A percentile compares a stretch with the other conserved stretches of the same genome.
phyloP scores from a whole-genome alignment of 805 yeast genomes.

The Blastobotrys attinorum region DNA sequence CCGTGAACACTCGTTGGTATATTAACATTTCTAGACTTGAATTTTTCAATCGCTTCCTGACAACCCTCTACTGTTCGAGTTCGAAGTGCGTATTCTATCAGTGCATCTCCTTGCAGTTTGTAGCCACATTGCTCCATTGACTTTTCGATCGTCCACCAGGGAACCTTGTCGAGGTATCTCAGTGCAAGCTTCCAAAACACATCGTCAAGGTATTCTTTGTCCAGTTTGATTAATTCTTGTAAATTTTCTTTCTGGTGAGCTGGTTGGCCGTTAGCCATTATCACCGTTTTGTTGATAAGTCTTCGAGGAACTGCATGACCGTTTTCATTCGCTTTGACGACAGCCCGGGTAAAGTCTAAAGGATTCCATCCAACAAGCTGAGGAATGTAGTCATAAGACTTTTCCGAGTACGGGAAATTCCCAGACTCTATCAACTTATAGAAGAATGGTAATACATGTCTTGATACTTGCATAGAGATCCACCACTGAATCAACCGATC shows the following conservation, averaged over 20 bases:
- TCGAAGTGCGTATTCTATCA: background rate
- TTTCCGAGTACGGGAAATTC: background rate
- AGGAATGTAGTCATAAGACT: background rate
- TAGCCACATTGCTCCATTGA: background rate
- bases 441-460: background rate
- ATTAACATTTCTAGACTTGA: background rate
- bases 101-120: background rate
- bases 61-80: background rate
- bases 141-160: background rate
- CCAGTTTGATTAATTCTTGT: background rate
- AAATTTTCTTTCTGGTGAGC: background rate
- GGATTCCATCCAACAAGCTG: background rate
- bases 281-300: background rate
- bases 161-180: background rate
- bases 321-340: background rate
- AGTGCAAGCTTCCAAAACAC: background rate
- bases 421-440: background rate
- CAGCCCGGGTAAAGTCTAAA: background rate
- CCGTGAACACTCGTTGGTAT: background rate
- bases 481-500: background rate
- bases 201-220: background rate
- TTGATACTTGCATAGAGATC: background rate
- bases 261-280: background rate
- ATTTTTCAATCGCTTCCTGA: background rate
- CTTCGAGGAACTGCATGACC: background rate